A percentile compares a stretch with the other conserved stretches of the same genome.
Conservation (phyloP, 164 flowering plant species). For the Litsea cubeba region DNA sequence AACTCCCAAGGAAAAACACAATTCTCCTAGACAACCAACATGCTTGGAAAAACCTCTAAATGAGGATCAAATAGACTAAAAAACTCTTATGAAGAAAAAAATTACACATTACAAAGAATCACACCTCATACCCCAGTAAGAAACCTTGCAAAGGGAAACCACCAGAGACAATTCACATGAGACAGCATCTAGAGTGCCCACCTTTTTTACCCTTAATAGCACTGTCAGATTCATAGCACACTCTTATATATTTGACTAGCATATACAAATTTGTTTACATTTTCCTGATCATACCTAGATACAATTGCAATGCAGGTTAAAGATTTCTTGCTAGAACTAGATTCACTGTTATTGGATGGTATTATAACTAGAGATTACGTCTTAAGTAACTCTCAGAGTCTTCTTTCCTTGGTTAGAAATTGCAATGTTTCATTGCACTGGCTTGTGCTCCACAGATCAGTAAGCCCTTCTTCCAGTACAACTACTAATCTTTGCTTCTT, state of each 20-base stretch:
- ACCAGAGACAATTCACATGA: not conserved
- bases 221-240: too few relatives aligned
- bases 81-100: too few relatives aligned
- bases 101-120: too few relatives aligned
- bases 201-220: too few relatives aligned
- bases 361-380: conserved; percentile 12
- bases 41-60: too few relatives aligned
- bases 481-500: not conserved
- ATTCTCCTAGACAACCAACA: too few relatives aligned
- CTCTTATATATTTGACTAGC: too few relatives aligned
- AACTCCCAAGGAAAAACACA: too few relatives aligned
- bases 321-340: conserved; percentile 15
- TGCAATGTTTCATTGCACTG: conserved; percentile 28
- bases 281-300: not conserved
- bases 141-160: too few relatives aligned
- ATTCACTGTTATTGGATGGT: conserved; percentile 13
- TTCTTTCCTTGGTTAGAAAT: conserved; percentile 23
- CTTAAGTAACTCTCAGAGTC: conserved; percentile 18
- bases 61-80: too few relatives aligned
- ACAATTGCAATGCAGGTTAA: conserved; percentile 20
- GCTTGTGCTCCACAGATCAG: conserved; percentile 27
- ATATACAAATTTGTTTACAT: not conserved
- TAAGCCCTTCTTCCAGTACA: conserved; percentile 10
- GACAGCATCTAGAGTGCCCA: not conserved
- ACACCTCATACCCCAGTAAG: too few relatives aligned